Percentiles rank a stretch among this genome's conserved stretches.
These are phyloP conservation scores for Chamaecrista fasciculata DNA, from an alignment of 306 rosid genomes.

Conservation along the genomic window DNA sequence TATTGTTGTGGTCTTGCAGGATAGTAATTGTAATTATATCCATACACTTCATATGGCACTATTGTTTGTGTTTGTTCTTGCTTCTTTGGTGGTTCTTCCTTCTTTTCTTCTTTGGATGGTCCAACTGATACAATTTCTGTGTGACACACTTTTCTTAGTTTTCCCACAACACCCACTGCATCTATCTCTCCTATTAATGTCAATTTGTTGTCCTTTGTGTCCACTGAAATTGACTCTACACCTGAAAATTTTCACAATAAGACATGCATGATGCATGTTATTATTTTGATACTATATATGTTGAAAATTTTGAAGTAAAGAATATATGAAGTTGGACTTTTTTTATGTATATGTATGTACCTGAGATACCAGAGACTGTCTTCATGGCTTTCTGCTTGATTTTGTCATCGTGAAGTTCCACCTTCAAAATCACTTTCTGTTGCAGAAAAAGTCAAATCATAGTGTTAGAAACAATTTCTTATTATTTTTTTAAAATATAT, in stretches of 20 bases:
- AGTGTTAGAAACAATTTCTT: too few relatives aligned
- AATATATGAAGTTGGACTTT: not conserved
- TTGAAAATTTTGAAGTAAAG: not conserved
- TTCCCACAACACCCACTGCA: constrained; percentile 40
- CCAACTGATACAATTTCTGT: constrained; percentile 44
- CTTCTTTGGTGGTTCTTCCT: constrained; percentile 21
- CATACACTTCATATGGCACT: not conserved
- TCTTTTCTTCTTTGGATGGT: constrained; percentile 53
- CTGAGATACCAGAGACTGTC: constrained; percentile 45
- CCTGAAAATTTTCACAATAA: constrained; percentile 27
- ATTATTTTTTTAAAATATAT: too few relatives aligned
- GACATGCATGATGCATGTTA: too few relatives aligned
- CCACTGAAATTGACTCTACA: constrained; percentile 47
- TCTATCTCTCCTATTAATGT: constrained; percentile 49
- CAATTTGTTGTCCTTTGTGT: constrained; percentile 45
- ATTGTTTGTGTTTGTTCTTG: not conserved
- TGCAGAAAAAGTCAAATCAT: not conserved
- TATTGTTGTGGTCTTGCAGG: not conserved
- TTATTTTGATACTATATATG: too few relatives aligned
- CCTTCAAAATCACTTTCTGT: constrained; percentile 54
- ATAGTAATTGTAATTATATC: constrained; percentile 6
- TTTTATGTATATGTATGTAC: constrained; percentile 28
- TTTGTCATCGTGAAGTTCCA: constrained; percentile 37
- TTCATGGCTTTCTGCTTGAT: constrained; percentile 51
- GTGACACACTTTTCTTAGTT: constrained; percentile 33